Evolutionary conservation across 2,329 filamentous ascomycete genomes (phyloP), one percentile per base, ranked within the genome.

Genomic region (Ciborinia camelliae): DNA sequence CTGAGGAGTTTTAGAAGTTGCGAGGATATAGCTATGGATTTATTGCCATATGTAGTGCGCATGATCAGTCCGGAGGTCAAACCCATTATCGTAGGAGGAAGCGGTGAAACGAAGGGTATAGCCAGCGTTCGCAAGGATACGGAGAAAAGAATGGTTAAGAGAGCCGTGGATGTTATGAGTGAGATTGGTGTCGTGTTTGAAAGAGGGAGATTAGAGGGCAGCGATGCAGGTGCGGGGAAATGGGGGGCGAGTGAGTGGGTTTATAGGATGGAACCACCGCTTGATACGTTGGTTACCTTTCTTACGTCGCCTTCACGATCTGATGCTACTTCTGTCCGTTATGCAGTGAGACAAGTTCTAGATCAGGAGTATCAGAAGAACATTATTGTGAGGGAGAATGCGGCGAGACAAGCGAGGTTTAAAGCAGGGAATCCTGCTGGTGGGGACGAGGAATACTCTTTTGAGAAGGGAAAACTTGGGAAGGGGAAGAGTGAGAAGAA

Each of bases 51-150:
- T 74, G 83, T 96, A 2, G 81, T 91, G 20, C 88, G 90, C 45
- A 90, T 99, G 75, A 81, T 99, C 26, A 89, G 91, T 0, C 95
- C 95, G 0, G 90, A 94, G 65, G 88, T 99, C 52, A 97, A 95
- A 75, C 95, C 95, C 0, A 91, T 98, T 3, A 84, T 97, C 10
- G 86, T 98, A 1, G 84, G 83, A n/a, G 87, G 87, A 39, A 86
- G 86, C 62, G 86, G 86, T 37, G 84, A 85, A 23, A 81, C 84
- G 70, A 82, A 81, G 35, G 84, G 86, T 10, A 88, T 88, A 8
- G 94, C 94, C 0, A 96, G 91, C 70, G 94, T 99, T 1, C 86
- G 95, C 47, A 94, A 91, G 75, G 92, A 96, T 45, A 84, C 82
- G 0, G 95, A 99, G 75, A 92, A 92, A 71, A 80, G 78, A 15